Conservation (phyloP, 2,329 filamentous ascomycete genomes). For the Ceratocystiopsis sp. region DNA sequence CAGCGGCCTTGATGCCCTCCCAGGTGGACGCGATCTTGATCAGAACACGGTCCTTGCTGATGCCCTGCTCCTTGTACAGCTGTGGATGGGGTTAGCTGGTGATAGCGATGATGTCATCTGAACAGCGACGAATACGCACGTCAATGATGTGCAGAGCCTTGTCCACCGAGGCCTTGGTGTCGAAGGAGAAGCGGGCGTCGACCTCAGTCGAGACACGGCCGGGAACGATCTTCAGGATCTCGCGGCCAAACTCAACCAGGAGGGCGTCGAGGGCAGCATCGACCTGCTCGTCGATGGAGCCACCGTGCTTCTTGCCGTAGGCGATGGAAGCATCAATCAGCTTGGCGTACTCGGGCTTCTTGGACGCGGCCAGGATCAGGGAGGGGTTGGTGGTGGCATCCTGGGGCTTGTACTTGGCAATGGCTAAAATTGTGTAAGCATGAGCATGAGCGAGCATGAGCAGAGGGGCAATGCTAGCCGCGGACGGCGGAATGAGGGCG, state of each 20-base stretch:
- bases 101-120: not conserved
- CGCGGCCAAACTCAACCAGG: conserved; percentile 92
- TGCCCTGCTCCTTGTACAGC: conserved; percentile 88
- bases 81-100: conserved; percentile 19
- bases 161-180: conserved; percentile 76
- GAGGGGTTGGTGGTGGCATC: conserved; percentile 99
- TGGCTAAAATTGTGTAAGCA: conserved; percentile 37
- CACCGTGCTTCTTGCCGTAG: conserved; percentile 65
- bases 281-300: conserved; percentile 61
- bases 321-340: conserved; percentile 73
- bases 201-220: conserved; percentile 99
- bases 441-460: too few species aligned
- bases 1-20: conserved; percentile 98
- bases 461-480: not conserved
- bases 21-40: conserved; percentile 99
- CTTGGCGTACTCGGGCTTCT: conserved; percentile 91
- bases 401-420: conserved; percentile 99
- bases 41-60: conserved; percentile 83
- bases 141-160: conserved; percentile 97
- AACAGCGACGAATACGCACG: conserved; percentile 30
- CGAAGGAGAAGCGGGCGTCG: conserved; percentile 89
- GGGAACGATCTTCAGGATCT: conserved; percentile 92
- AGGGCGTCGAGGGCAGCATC: conserved; percentile 84
- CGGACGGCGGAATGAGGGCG: not conserved
- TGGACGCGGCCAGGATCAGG: conserved; percentile 91